Conservation (phyloP, 2,329 filamentous ascomycete species). For the Botrytis fabae region DNA sequence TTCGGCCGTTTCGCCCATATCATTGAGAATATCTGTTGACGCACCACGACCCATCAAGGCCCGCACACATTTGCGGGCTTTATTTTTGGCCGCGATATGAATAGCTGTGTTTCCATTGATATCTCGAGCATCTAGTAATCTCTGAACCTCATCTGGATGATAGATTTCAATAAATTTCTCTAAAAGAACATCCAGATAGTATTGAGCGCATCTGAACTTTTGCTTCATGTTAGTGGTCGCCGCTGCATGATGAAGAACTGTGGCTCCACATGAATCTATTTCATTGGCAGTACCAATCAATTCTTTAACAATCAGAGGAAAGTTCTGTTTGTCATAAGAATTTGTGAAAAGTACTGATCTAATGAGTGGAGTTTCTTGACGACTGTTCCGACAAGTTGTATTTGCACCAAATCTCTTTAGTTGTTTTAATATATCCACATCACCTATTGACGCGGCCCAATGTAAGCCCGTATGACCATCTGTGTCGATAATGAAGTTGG, state of each 20-base stretch:
- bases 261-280: constrained; percentile 78
- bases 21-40: constrained; percentile 78
- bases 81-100: constrained; percentile 73
- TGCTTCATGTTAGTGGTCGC: constrained; percentile 80
- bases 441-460: constrained; percentile 97
- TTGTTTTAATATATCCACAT: constrained; percentile 86
- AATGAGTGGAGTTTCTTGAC: constrained; percentile 90
- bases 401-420: constrained; percentile 79
- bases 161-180: constrained; percentile 81
- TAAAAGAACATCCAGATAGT: constrained; percentile 89
- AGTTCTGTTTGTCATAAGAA: constrained; percentile 90
- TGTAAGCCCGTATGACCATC: constrained; percentile 91
- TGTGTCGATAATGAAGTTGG: constrained; percentile 90
- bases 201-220: constrained; percentile 85
- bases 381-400: constrained; percentile 66
- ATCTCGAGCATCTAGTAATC: constrained; percentile 80
- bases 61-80: constrained; percentile 87
- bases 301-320: constrained; percentile 79
- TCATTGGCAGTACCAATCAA: constrained; percentile 79
- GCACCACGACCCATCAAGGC: constrained; percentile 77
- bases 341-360: constrained; percentile 95
- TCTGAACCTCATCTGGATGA: constrained; percentile 73
- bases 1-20: constrained; percentile 79
- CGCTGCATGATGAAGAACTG: constrained; percentile 92
- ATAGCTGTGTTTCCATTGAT: constrained; percentile 84